phyloP scores from a whole-genome alignment of 2,329 filamentous ascomycete species.

The Cladosporium sphaerospermum region DNA sequence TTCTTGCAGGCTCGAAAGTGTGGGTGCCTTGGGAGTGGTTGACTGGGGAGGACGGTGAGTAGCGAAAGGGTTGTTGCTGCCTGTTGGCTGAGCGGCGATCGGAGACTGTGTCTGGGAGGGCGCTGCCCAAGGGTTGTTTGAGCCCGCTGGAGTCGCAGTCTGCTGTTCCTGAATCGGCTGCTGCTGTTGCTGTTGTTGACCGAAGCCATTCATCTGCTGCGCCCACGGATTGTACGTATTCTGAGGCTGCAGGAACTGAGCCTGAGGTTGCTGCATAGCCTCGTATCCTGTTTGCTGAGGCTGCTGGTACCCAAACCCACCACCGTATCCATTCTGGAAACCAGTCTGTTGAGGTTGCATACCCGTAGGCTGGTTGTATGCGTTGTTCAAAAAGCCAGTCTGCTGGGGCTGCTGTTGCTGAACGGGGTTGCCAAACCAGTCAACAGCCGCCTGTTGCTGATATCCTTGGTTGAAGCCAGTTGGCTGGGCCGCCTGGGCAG shows the following conservation, averaged over 20 bases:
- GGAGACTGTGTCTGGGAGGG: conserved; percentile 53
- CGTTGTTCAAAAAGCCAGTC: conserved; percentile 61
- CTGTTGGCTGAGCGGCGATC: conserved; percentile 77
- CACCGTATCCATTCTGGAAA: conserved; percentile 61
- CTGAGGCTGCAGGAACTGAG: conserved; percentile 51
- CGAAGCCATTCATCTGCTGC: conserved; percentile 46
- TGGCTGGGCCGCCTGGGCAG: conserved; percentile 58
- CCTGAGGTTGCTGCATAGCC: conserved; percentile 46
- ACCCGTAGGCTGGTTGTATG: conserved; percentile 74
- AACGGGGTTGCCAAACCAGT: conserved; percentile 95
- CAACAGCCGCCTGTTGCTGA: conserved; percentile 90
- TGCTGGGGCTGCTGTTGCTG: conserved; percentile 51
- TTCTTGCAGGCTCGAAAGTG: conserved; percentile 70
- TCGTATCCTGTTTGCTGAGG: conserved; percentile 65
- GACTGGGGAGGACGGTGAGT: conserved; percentile 56
- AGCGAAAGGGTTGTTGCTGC: conserved; percentile 97
- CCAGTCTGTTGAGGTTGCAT: conserved; percentile 56
- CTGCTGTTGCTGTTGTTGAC: conserved; percentile 39
- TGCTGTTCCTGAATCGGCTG: conserved; percentile 52
- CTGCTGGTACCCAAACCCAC: conserved; percentile 52
- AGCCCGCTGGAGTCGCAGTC: conserved; percentile 65
- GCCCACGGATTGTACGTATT: conserved; percentile 50
- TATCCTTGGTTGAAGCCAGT: conserved; percentile 97
- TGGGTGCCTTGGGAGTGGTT: conserved; percentile 50
- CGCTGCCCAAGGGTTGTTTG: conserved; percentile 86